Conservation (phyloP, 2,329 filamentous ascomycete species). For the Lachnellula cervina region DNA sequence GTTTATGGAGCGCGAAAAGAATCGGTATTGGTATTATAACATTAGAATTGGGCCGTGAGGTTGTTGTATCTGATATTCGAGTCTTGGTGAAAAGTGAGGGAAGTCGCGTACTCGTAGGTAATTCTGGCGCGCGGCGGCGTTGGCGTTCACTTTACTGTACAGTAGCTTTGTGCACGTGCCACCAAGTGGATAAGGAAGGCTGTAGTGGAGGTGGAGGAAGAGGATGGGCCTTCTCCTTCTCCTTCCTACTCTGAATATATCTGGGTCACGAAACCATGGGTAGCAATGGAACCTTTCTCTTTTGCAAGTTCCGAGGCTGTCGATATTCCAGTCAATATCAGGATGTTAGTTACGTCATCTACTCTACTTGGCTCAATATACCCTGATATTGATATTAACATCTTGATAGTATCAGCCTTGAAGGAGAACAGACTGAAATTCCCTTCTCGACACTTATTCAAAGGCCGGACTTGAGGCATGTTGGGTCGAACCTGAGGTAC, state of each 20-base stretch:
- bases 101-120: background rate
- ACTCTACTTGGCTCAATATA: background rate
- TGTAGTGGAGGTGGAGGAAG: background rate
- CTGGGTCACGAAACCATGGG: conserved; percentile 4
- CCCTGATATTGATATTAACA: conserved; percentile 14
- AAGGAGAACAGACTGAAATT: conserved; percentile 71
- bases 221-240: background rate
- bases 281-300: conserved; percentile 84
- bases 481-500: conserved; percentile 78
- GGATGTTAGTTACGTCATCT: conserved; percentile 45
- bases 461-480: conserved; percentile 74
- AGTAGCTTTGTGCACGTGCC: background rate
- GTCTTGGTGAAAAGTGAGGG: background rate
- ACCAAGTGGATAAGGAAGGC: background rate
- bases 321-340: conserved; percentile 64
- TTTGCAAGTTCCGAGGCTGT: conserved; percentile 88
- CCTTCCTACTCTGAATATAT: background rate
- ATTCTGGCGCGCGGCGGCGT: background rate
- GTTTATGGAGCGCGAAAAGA: too few relatives aligned
- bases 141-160: background rate
- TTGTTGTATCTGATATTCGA: background rate
- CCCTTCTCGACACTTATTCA: conserved; percentile 74
- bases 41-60: background rate
- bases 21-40: background rate
- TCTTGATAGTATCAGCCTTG: conserved; percentile 61